Conservation (phyloP, 2,329 filamentous ascomycete genomes). For the Uncinocarpus reesii region DNA sequence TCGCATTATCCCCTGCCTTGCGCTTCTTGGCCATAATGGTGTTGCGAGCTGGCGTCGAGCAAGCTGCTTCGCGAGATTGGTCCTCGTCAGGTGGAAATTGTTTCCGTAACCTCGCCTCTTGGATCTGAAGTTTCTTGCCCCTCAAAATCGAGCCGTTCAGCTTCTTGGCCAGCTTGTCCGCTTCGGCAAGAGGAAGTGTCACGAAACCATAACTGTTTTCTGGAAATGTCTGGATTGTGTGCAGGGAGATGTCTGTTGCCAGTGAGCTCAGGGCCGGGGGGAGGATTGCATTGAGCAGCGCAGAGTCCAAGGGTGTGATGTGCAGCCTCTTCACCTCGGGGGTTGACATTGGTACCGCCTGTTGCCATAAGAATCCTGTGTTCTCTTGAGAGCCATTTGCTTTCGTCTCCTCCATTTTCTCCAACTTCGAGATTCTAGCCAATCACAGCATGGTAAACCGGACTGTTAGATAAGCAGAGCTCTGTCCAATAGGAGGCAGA, state of each 20-base stretch:
- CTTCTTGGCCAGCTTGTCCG: slow-evolving; percentile 84
- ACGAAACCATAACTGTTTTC: slow-evolving; percentile 86
- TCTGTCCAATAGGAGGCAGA: not conserved
- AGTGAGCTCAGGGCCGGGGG: slow-evolving; percentile 54
- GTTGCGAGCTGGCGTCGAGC: slow-evolving; percentile 29
- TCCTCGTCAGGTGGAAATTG: slow-evolving; percentile 15
- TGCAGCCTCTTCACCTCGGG: slow-evolving; percentile 53
- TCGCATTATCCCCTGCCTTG: slow-evolving; percentile 44
- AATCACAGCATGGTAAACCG: not conserved
- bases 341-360: slow-evolving; percentile 23
- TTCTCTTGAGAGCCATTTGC: not conserved
- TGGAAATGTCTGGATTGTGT: slow-evolving; percentile 74
- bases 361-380: not conserved
- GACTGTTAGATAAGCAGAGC: not conserved
- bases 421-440: not conserved
- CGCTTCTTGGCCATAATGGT: slow-evolving; percentile 40
- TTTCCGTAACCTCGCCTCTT: slow-evolving; percentile 55
- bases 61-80: slow-evolving; percentile 23
- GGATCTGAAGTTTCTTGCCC: slow-evolving; percentile 73
- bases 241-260: slow-evolving; percentile 78
- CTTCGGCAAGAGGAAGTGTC: slow-evolving; percentile 68
- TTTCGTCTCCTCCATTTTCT: not conserved
- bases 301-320: slow-evolving; percentile 72
- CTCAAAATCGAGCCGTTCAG: slow-evolving; percentile 77
- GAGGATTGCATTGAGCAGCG: slow-evolving; percentile 62